Evolutionary conservation across 2,329 filamentous ascomycete genomes (phyloP), one percentile per base, ranked within the genome.

Genomic region (Alternaria alternata): DNA sequence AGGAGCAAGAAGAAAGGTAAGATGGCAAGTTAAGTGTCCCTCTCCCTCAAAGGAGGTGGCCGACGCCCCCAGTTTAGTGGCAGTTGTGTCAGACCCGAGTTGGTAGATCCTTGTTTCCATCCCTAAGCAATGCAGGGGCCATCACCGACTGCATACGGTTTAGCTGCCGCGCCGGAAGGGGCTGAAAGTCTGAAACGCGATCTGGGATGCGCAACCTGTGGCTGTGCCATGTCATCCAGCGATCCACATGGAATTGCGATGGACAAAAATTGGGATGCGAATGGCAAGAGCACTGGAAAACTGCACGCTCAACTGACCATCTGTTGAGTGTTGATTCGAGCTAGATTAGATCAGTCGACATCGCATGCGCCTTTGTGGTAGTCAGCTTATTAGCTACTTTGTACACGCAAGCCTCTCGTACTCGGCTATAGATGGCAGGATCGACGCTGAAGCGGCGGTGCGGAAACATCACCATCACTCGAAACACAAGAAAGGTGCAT

Each of bases 391-490:
- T 43, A 53, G 39, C 51, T 28, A 32, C 18, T 44, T 53, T 53
- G 53, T 56, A 59, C 57, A 51, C 57, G 57, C 52, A 59, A 56
- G 57, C 57, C 51, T 41, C 49, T 59, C 52, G 57, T 56, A 51
- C 39, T 51, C 44, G 32, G 44, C 52, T 51, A 34, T 39, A 51
- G 38, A 39, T 55, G 52, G 39, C 22, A 51, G 36, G 38, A 51
- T 56, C 38, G 44, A 44, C 57, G 28, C 44, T 48, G 32, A 32
- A 41, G 14, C 57, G 42, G 26, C 16, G 24, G 24, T 39, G 34
- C 16, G 46, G 30, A 9, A 43, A 43, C 46, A 32, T 26, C 49
- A 46, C 18, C 48, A 57, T 43, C 24, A 47, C 41, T 44, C 51
- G 32, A 14, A 24, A 22, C 46, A 49, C 16, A 49, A 11, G 32